phyloP scores from a whole-genome alignment of 2,329 filamentous ascomycete genomes.

The Fusarium decemcellulare region DNA sequence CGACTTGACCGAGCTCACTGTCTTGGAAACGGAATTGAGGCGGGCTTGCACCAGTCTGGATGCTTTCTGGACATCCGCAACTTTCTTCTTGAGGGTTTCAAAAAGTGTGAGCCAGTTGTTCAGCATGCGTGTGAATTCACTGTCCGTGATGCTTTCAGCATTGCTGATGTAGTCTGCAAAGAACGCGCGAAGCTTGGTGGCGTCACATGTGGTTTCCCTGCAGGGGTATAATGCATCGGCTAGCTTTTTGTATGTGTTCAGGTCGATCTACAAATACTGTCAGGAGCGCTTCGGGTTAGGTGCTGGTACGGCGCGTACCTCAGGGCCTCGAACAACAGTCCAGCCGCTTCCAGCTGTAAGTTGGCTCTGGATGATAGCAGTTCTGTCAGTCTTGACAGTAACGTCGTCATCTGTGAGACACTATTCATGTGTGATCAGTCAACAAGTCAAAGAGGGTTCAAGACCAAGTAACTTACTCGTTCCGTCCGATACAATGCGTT shows the following conservation, averaged over 20 bases:
- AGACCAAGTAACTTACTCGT: not conserved
- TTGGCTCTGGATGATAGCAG: not conserved
- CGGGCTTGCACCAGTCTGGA: conserved; percentile 17
- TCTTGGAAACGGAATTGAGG: conserved; percentile 12
- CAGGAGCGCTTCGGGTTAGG: not conserved
- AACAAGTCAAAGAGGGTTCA: too few relatives aligned
- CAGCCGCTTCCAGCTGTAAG: conserved; percentile 6
- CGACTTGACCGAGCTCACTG: conserved; percentile 7
- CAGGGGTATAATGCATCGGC: not conserved
- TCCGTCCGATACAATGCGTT: not conserved
- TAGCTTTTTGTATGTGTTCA: not conserved
- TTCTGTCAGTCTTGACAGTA: not conserved
- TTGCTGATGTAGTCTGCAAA: conserved; percentile 17
- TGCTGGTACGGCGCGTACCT: not conserved
- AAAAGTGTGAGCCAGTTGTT: conserved; percentile 21
- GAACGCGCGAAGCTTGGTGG: conserved; percentile 5
- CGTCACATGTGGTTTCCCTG: not conserved
- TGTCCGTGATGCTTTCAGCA: conserved; percentile 14
- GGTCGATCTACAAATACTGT: not conserved
- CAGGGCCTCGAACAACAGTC: conserved; percentile 10
- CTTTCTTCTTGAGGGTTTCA: conserved; percentile 11
- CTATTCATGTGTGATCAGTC: not conserved
- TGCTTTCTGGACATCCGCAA: conserved; percentile 15
- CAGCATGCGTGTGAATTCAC: conserved; percentile 19
- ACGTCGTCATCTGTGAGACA: conserved; percentile 2